Evolutionary conservation across 179 eudicot species (phyloP).

Genomic region (Vitellaria paradoxa): DNA sequence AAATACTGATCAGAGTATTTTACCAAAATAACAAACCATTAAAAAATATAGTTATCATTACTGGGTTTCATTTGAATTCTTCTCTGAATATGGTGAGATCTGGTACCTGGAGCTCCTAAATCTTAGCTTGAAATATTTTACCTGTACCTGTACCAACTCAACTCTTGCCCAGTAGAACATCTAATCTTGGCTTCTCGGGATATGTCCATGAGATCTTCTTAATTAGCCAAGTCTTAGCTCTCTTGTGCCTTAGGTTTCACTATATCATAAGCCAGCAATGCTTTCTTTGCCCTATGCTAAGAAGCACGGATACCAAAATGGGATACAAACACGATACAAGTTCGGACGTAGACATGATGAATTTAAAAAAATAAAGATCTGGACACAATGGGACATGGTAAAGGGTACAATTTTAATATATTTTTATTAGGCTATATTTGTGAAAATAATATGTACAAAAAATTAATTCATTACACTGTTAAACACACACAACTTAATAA

Average conservation of each 20-base stretch:
- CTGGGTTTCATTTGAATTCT: background rate
- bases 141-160: background rate
- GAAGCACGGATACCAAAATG: no score
- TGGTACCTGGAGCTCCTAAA: constrained; percentile 1
- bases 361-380: no score
- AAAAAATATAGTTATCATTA: background rate
- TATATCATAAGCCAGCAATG: background rate
- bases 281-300: background rate
- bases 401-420: no score
- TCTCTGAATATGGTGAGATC: background rate
- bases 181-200: background rate
- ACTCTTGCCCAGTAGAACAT: constrained; percentile 5
- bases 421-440: no score
- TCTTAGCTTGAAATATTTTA: background rate
- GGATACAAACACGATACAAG: no score
- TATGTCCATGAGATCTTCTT: background rate
- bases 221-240: background rate
- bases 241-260: background rate
- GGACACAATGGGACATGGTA: no score
- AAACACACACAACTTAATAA: no score
- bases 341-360: no score
- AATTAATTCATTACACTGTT: no score
- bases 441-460: no score
- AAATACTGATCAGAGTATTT: background rate
- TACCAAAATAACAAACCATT: background rate